Percentiles rank a stretch among this genome's conserved stretches.
Conservation (phyloP, 108 stramenopile genomes). For the Heterococcus sp. region DNA sequence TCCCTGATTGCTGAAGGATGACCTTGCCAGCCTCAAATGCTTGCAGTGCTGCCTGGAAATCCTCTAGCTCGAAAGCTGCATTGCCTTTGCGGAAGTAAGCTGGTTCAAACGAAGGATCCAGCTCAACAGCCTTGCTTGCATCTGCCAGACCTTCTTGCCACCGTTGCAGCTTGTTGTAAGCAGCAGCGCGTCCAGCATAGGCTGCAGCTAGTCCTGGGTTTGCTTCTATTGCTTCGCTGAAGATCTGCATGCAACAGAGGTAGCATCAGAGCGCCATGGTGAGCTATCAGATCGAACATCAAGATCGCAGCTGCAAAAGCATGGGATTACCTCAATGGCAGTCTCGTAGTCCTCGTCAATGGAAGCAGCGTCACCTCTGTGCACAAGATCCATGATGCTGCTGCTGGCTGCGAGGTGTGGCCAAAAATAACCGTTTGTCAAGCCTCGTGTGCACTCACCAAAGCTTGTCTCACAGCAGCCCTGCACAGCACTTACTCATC, state of each 20-base stretch:
- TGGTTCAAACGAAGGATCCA: not conserved
- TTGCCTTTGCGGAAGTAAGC: not conserved
- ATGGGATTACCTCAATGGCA: constrained; percentile 5
- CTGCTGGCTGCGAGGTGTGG: not conserved
- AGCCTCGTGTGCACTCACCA: no score
- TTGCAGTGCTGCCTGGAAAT: constrained; percentile 66
- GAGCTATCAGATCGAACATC: no score
- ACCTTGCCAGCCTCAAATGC: constrained; percentile 64
- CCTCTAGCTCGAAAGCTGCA: constrained; percentile 62
- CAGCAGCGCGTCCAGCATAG: constrained; percentile 18
- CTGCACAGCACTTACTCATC: no score
- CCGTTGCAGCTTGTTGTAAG: constrained; percentile 18
- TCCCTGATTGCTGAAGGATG: no score
- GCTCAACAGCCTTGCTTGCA: constrained; percentile 8
- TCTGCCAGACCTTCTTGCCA: constrained; percentile 19
- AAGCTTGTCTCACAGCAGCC: no score
- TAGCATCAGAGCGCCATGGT: not conserved
- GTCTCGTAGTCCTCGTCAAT: constrained; percentile 27
- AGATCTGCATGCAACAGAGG: not conserved
- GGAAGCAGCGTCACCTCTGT: constrained; percentile 28
- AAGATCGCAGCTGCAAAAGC: not conserved
- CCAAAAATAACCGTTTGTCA: no score
- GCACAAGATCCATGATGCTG: not conserved
- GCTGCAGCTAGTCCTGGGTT: not conserved
- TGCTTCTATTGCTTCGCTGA: not conserved